Conservation (phyloP, 768 basidiomycete species). For the Trametes sanguinea region DNA sequence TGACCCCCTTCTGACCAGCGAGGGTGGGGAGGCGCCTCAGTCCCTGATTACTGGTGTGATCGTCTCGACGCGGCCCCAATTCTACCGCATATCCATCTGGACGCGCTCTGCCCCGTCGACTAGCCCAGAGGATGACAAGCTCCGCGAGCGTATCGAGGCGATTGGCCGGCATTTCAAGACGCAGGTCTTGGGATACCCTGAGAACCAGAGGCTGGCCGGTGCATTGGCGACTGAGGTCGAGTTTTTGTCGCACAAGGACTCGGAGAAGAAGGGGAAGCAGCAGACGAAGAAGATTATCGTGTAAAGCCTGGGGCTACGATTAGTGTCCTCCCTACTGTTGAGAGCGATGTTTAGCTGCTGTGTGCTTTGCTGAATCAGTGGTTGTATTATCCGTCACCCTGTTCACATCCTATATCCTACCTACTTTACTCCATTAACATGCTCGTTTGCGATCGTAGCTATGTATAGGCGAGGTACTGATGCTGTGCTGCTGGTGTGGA, state of each 20-base stretch:
- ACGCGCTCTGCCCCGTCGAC: constrained; percentile 75
- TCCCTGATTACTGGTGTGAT: constrained; percentile 69
- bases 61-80: constrained; percentile 89
- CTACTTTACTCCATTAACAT: background rate
- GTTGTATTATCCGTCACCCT: constrained; percentile 17
- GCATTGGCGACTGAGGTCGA: constrained; percentile 95
- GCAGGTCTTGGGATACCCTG: constrained; percentile 78
- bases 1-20: constrained; percentile 75
- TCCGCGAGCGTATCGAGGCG: constrained; percentile 80
- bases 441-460: background rate
- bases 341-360: constrained; percentile 16
- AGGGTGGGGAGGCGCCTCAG: constrained; percentile 45
- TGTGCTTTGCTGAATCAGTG: constrained; percentile 22
- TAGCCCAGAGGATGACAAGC: constrained; percentile 48
- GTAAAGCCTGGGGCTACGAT: constrained; percentile 32
- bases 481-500: background rate
- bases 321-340: constrained; percentile 1
- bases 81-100: constrained; percentile 98
- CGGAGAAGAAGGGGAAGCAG: constrained; percentile 89
- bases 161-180: constrained; percentile 93
- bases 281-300: constrained; percentile 75
- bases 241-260: constrained; percentile 93
- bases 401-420: constrained; percentile 22
- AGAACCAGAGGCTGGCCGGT: constrained; percentile 72
- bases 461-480: background rate